Percentiles rank a stretch among this genome's conserved stretches.
Conservation (phyloP, 108 stramenopile species). For the Skeletonema grethae region DNA sequence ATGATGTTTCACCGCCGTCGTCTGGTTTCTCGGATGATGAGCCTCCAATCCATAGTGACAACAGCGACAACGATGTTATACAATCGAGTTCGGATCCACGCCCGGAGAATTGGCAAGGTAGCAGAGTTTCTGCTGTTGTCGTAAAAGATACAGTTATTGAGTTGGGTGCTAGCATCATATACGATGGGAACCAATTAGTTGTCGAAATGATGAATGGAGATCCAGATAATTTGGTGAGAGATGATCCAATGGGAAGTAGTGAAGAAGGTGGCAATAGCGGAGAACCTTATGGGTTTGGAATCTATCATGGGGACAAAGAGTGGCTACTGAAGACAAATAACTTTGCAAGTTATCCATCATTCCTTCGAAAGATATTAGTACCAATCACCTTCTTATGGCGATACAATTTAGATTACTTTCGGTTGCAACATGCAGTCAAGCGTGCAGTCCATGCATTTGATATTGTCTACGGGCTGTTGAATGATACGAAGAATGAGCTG, state of each 20-base stretch:
- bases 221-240: slow-evolving; percentile 34
- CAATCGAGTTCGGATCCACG: slow-evolving; percentile 34
- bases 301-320: slow-evolving; percentile 46
- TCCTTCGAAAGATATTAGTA: slow-evolving; percentile 11
- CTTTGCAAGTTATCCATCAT: slow-evolving; percentile 16
- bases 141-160: slow-evolving; percentile 70
- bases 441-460: slow-evolving; percentile 50
- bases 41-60: not conserved
- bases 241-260: slow-evolving; percentile 28
- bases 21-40: slow-evolving; percentile 9
- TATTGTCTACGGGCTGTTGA: slow-evolving; percentile 47
- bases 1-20: slow-evolving; percentile 57
- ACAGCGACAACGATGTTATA: not conserved
- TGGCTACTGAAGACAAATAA: slow-evolving; percentile 18
- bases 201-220: slow-evolving; percentile 52
- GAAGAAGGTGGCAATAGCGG: not conserved
- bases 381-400: slow-evolving; percentile 33
- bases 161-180: slow-evolving; percentile 71
- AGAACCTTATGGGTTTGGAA: slow-evolving; percentile 42
- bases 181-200: slow-evolving; percentile 56
- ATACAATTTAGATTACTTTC: slow-evolving; percentile 44
- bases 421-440: slow-evolving; percentile 34
- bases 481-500: slow-evolving; percentile 38
- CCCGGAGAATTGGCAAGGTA: slow-evolving; percentile 54
- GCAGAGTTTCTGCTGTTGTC: slow-evolving; percentile 54